Conservation (phyloP, 208 protist genomes). For the Trichomonas vaginalis region DNA sequence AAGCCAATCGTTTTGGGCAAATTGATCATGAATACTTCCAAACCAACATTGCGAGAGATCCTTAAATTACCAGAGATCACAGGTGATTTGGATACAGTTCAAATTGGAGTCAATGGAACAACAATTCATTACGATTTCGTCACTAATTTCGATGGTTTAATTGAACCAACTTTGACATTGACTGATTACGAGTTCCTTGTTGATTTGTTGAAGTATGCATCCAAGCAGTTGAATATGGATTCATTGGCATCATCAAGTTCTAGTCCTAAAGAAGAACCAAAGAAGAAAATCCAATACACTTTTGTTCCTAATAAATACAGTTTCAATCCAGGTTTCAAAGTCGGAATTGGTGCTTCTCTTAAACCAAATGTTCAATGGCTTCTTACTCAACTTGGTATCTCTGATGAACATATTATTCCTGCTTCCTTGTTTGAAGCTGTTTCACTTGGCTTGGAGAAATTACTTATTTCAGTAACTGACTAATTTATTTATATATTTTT, state of each 20-base stretch:
- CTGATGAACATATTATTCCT: slow-evolving; percentile 1
- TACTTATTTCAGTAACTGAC: neutral
- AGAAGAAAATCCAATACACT: neutral
- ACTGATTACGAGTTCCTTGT: neutral
- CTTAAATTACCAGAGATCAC: neutral
- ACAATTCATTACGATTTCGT: neutral
- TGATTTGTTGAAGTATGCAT: neutral
- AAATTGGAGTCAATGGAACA: neutral
- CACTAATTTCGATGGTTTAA: neutral
- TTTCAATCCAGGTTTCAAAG: neutral
- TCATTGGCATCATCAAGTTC: neutral
- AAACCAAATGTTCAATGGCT: neutral
- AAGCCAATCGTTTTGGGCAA: neutral
- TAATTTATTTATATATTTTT: no score
- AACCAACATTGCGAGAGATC: neutral
- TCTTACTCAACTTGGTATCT: neutral
- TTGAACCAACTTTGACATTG: neutral
- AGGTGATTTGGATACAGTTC: neutral
- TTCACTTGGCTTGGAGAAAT: neutral
- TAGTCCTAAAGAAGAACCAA: neutral
- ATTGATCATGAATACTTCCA: neutral
- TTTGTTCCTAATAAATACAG: neutral
- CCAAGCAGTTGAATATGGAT: neutral
- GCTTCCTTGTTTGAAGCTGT: neutral
- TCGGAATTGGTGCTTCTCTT: neutral